phyloP scores from a whole-genome alignment of 305 asterid genomes.

The Solanum hybrid region DNA sequence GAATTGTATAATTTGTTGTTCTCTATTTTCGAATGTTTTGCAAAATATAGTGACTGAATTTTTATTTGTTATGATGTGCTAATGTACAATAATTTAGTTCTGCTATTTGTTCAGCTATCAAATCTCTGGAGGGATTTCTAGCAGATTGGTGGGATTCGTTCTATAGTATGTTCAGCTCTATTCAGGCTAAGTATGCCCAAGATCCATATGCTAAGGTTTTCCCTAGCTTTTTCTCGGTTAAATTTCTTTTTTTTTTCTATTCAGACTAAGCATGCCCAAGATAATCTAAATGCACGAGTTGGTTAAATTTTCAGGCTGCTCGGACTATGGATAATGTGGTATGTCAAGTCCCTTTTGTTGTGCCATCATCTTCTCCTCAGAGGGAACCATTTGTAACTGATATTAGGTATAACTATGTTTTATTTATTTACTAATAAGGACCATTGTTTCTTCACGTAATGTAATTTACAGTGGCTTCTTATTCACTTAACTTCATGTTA shows the following conservation, averaged over 20 bases:
- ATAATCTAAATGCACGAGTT: neutral
- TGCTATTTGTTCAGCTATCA: neutral
- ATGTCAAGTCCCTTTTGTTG: neutral
- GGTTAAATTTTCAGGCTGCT: neutral
- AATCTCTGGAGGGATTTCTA: neutral
- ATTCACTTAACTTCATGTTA: neutral
- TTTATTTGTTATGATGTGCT: neutral
- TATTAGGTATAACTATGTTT: constrained; percentile 7
- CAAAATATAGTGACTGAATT: neutral
- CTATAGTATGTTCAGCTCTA: neutral
- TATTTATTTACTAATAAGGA: neutral
- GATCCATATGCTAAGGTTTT: neutral
- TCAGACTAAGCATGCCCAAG: too few species aligned
- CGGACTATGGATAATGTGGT: neutral
- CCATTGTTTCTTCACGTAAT: neutral
- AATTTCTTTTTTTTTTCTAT: neutral
- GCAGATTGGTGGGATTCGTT: neutral
- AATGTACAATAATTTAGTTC: neutral
- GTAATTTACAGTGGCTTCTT: neutral
- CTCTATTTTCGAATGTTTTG: neutral
- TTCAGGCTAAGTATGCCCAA: neutral
- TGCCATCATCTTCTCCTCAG: neutral
- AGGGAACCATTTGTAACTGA: constrained; percentile 12
- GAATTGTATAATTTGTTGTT: neutral
- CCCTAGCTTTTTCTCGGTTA: neutral